Evolutionary conservation across 2,329 filamentous ascomycete genomes (phyloP).

Genomic region (Sporothrix dimorphospora): DNA sequence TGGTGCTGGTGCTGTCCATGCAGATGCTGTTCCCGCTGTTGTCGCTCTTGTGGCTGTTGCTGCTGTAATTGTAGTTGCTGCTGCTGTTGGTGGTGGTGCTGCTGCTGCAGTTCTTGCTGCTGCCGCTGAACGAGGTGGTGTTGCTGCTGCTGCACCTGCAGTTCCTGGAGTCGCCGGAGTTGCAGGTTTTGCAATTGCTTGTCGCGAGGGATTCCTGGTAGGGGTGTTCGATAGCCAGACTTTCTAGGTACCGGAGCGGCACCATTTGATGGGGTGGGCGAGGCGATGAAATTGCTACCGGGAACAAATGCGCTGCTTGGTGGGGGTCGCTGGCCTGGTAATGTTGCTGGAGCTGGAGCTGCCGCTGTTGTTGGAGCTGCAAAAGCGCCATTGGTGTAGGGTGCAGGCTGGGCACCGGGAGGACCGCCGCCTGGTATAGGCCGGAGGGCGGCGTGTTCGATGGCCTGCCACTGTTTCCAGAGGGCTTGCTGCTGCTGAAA

Average conservation of each 20-base stretch:
- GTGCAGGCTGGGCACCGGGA: neutral
- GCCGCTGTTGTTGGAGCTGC: neutral
- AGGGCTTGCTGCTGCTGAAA: neutral
- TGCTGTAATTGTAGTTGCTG: conserved; percentile 20
- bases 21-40: neutral
- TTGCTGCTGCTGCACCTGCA: conserved; percentile 21
- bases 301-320: neutral
- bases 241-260: neutral
- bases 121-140: conserved; percentile 15
- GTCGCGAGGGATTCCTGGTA: neutral
- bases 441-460: neutral
- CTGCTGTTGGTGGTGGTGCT: neutral
- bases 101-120: neutral
- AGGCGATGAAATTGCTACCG: neutral
- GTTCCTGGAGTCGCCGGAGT: neutral
- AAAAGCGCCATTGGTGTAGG: neutral
- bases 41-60: conserved; percentile 4
- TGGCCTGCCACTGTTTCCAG: neutral
- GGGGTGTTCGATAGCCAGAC: neutral
- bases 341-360: neutral
- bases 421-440: neutral
- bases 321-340: neutral
- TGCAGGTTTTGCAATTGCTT: neutral
- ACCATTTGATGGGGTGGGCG: neutral
- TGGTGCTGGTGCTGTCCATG: conserved; percentile 2